Percentiles rank a stretch among this genome's conserved stretches.
phyloP scores from a whole-genome alignment of 225 moss, liverwort and hornwort species.

The Thuidium tamariscinum region DNA sequence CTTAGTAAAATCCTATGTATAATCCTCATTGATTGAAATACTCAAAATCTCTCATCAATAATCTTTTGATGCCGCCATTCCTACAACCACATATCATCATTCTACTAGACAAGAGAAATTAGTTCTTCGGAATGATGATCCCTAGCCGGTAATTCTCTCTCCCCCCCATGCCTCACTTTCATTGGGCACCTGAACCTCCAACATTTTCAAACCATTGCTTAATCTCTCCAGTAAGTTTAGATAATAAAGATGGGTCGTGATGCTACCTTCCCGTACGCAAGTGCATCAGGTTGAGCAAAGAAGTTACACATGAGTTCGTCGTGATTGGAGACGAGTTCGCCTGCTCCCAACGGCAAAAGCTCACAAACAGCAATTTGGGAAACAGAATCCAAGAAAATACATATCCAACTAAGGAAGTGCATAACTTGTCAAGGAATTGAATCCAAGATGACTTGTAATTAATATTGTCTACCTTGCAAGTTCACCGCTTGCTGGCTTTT shows the following conservation, averaged over 20 bases:
- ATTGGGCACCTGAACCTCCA: background rate
- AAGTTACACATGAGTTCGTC: constrained; percentile 99
- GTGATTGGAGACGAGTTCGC: constrained; percentile 88
- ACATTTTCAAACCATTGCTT: background rate
- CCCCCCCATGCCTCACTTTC: too few relatives aligned
- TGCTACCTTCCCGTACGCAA: constrained; percentile 85
- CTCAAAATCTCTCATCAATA: background rate
- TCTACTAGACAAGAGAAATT: background rate
- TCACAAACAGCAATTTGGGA: background rate
- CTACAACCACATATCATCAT: background rate
- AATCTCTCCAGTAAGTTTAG: background rate
- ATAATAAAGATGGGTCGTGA: background rate
- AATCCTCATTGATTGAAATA: background rate
- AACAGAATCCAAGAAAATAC: background rate
- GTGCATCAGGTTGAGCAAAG: constrained; percentile 96
- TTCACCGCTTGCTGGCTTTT: constrained; percentile 98
- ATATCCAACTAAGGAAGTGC: background rate
- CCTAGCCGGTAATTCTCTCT: background rate
- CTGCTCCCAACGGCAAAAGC: constrained; percentile 26
- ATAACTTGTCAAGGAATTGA: background rate
- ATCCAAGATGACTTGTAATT: background rate
- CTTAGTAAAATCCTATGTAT: too few relatives aligned
- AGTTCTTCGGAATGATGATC: background rate
- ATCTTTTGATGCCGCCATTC: background rate
- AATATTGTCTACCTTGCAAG: constrained; percentile 46